Base-by-base conservation (phyloP, 192 early-diverging fungal species). In the Linnemannia elongata region DNA sequence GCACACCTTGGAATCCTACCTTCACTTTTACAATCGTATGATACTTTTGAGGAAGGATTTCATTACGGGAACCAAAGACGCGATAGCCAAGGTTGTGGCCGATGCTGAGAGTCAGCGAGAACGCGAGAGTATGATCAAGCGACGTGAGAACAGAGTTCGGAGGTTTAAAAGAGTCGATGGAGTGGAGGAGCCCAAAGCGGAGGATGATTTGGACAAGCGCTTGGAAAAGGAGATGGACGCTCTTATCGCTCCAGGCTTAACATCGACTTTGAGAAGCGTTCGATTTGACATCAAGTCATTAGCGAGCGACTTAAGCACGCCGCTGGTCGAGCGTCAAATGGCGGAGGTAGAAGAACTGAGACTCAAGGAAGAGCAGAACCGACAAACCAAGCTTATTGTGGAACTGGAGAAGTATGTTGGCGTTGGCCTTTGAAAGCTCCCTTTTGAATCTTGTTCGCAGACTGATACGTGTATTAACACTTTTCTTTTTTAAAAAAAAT, bases 1-100 rank as follows among this genome's bases (percentile, higher is more conserved):
- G 72, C 82, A 83, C 60, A 83, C 82, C 1, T 54, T 83, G 35
- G 82, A 83, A 27, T 83, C 82, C 1, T 83, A 83, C n/a, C 49
- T 83, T 36, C 76, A 78, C 49, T 78, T 74, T 36, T 83, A 83
- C 42, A 76, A 41, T 10, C 69, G 75, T 17, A 74, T 83, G 71
- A 22, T 83, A 2, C 27, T 83, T 20, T 69, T 83, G 35, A 27
- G 82, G 20, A 77, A 69, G 22, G 82, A 83, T 42, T 42, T 83
- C 6, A 30, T 83, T 24, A 78, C 72, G 6, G 82, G 82, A 4
- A 49, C 82, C 9, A 69, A 74, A 13, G 82, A 83, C 4, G 33
- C 45, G 20, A 72, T 83, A 2, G 72, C 76, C 17, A 47, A 78
- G 6, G 60, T 69, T 74, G 71, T 83, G 1, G 27, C 69, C 8